Conservation (phyloP, 1,139 yeast species). For the Zygosaccharomyces sapae region DNA sequence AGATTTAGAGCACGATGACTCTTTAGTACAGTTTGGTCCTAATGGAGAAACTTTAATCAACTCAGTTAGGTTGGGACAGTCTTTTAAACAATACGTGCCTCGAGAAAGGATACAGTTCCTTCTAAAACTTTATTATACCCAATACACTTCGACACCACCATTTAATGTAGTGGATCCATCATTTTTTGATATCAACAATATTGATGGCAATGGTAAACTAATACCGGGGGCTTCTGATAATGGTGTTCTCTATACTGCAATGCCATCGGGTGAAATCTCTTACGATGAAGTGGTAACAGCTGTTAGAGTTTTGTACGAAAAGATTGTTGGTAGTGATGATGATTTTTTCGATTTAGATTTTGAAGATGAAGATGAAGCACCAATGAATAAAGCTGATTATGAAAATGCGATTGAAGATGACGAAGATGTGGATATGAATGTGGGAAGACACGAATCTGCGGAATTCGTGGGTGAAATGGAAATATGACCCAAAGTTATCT, state of each 20-base stretch:
- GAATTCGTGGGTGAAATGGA: conserved; percentile 75
- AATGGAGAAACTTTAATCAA: conserved; percentile 68
- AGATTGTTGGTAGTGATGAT: conserved; percentile 86
- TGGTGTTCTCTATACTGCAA: conserved; percentile 58
- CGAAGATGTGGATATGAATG: conserved; percentile 29
- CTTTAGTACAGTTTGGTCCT: conserved; percentile 53
- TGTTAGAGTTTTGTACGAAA: conserved; percentile 68
- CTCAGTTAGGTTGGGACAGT: conserved; percentile 81
- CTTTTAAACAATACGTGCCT: conserved; percentile 79
- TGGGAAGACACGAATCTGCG: conserved; percentile 40
- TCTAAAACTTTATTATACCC: conserved; percentile 77
- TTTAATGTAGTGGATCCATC: conserved; percentile 44
- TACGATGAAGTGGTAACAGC: conserved; percentile 87
- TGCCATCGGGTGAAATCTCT: conserved; percentile 80
- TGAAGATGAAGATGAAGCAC: conserved; percentile 78
- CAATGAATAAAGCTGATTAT: conserved; percentile 28
- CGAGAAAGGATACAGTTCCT: conserved; percentile 72
- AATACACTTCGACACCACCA: conserved; percentile 56
- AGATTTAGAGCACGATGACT: conserved; percentile 50
- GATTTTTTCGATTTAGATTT: conserved; percentile 95
- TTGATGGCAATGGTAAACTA: conserved; percentile 17
- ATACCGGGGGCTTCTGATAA: conserved; percentile 37
- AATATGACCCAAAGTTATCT: conserved; percentile 36
- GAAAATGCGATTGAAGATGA: conserved; percentile 35
- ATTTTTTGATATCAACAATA: conserved; percentile 36